These are phyloP conservation scores for Solanum acaule DNA, from an alignment of 257 asterid species.

Conservation along the genomic window DNA sequence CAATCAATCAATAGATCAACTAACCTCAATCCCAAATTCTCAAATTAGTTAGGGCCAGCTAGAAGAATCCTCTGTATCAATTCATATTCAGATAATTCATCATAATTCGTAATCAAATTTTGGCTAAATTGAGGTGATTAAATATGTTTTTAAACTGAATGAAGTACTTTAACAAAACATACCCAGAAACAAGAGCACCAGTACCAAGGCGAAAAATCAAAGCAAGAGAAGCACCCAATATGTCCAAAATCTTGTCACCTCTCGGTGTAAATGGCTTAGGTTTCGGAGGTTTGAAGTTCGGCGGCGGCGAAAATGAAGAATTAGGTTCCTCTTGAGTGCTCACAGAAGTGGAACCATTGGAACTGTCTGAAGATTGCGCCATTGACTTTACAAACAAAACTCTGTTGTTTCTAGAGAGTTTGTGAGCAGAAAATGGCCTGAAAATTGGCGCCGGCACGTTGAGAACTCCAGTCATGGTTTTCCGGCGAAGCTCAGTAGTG, in stretches of 20 bases:
- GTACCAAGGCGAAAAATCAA: slow-evolving; percentile 73
- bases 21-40: neutral
- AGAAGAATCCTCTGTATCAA: neutral
- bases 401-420: slow-evolving; percentile 9
- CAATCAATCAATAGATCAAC: neutral
- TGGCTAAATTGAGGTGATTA: neutral
- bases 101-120: neutral
- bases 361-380: slow-evolving; percentile 47
- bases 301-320: slow-evolving; percentile 55
- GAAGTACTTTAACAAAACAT: neutral
- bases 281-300: slow-evolving; percentile 65
- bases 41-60: neutral
- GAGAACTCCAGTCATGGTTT: slow-evolving; percentile 51
- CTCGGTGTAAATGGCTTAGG: slow-evolving; percentile 79
- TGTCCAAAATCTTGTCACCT: slow-evolving; percentile 62
- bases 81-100: neutral
- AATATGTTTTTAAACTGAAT: neutral
- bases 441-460: slow-evolving; percentile 36
- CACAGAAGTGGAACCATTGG: slow-evolving; percentile 25
- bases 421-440: slow-evolving; percentile 27
- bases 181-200: slow-evolving; percentile 81
- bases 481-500: neutral
- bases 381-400: slow-evolving; percentile 24
- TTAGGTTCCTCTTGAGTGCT: slow-evolving; percentile 17
- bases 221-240: slow-evolving; percentile 81